Base-by-base conservation (phyloP, 75 land plant genomes). In the Gnetum montanum region DNA sequence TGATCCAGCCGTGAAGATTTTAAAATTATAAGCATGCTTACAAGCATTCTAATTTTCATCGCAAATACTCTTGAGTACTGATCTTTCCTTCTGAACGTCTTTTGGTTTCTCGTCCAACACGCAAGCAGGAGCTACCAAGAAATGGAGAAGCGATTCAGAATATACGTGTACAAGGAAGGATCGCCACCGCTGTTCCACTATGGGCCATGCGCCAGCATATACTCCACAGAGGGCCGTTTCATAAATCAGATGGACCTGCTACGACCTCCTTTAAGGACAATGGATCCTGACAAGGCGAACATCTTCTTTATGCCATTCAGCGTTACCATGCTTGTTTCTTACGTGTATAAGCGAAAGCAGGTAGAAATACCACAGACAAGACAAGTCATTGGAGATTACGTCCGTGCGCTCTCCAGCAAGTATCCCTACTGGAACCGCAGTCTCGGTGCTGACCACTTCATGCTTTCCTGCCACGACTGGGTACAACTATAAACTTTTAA, bases 41-140 rank as follows among this genome's bases (percentile, higher is more conserved):
- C n/a, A n/a, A n/a, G n/a, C n/a, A n/a, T n/a, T n/a, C n/a, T n/a
- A n/a, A n/a, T n/a, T n/a, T n/a, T n/a, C n/a, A n/a, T n/a, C n/a
- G n/a, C n/a, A n/a, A n/a, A n/a, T n/a, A n/a, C n/a, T n/a, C n/a
- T n/a, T n/a, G n/a, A n/a, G n/a, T n/a, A n/a, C n/a, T n/a, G n/a
- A n/a, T n/a, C n/a, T n/a, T n/a, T n/a, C n/a, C n/a, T n/a, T n/a
- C n/a, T n/a, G n/a, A n/a, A n/a, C n/a, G n/a, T n/a, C n/a, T n/a
- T n/a, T n/a, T n/a, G n/a, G n/a, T n/a, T n/a, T n/a, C n/a, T n/a
- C n/a, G n/a, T n/a, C n/a, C n/a, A n/a, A n/a, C n/a, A n/a, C n/a
- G n/a, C n/a, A n/a, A n/a, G 54, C 69, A 91, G 97, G 80, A 91
- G 97, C 62, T 91, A 86, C 44, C 27, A 65, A 56, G 97, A 91